Evolutionary conservation across 805 yeast species (phyloP).

Genomic region (Yarrowia porcina): DNA sequence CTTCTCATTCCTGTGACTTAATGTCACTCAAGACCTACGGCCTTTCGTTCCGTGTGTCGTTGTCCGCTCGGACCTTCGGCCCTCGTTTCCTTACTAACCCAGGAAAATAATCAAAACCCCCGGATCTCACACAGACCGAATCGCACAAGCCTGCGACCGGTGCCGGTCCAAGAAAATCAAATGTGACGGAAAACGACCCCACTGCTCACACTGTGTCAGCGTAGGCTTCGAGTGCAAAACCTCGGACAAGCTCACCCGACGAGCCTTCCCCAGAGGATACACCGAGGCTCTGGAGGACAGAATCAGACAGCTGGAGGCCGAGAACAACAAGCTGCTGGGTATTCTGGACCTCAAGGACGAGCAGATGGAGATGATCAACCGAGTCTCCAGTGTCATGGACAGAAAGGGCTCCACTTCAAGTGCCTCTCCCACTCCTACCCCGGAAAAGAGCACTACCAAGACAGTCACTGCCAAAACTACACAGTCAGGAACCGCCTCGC

Average conservation of each 20-base stretch:
- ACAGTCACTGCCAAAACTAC: neutral
- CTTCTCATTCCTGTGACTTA: too few species aligned
- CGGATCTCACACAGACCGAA: constrained; percentile 62
- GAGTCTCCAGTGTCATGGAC: constrained; percentile 31
- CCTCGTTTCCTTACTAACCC: neutral
- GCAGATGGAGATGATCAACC: constrained; percentile 47
- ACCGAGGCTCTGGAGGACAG: constrained; percentile 87
- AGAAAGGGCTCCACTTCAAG: neutral
- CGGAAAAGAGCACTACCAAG: neutral
- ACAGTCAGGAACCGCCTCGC: neutral
- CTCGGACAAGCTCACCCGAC: constrained; percentile 78
- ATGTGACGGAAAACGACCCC: constrained; percentile 67
- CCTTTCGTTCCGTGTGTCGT: neutral
- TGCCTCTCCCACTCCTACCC: neutral
- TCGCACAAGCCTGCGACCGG: constrained; percentile 89
- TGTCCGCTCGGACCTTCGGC: neutral
- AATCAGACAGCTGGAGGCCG: constrained; percentile 79
- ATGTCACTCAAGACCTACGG: neutral
- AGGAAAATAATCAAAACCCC: constrained; percentile 64
- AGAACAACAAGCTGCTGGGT: constrained; percentile 66
- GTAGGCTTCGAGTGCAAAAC: constrained; percentile 87
- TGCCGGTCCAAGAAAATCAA: constrained; percentile 69
- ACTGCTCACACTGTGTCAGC: constrained; percentile 75
- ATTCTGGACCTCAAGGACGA: constrained; percentile 63
- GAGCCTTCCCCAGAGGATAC: constrained; percentile 89